Evolutionary conservation across 169 alveolate species (phyloP).

Genomic region (Neospora caninum): DNA sequence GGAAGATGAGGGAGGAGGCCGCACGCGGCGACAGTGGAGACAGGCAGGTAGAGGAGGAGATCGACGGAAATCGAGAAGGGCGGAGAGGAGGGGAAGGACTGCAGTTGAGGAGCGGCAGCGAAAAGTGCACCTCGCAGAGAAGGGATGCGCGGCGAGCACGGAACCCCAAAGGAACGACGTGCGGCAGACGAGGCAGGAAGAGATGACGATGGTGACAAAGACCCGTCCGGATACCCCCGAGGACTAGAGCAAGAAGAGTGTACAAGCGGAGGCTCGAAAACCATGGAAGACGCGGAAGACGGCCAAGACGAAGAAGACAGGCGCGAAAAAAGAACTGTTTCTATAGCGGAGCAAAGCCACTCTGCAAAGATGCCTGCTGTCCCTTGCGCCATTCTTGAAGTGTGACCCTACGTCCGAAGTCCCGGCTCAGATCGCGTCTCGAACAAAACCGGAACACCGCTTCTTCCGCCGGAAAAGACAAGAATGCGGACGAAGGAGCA

Average conservation of each 20-base stretch:
- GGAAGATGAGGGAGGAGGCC: background rate
- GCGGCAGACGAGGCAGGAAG: background rate
- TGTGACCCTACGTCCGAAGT: too few relatives aligned
- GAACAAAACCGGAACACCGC: too few relatives aligned
- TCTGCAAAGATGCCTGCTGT: background rate
- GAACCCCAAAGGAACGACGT: background rate
- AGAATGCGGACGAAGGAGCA: too few relatives aligned
- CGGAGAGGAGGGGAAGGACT: background rate
- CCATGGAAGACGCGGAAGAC: background rate
- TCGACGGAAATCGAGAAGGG: background rate
- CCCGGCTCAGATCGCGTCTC: too few relatives aligned
- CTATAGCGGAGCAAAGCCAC: background rate
- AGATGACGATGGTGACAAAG: background rate
- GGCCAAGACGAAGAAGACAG: background rate
- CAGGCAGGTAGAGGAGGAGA: background rate
- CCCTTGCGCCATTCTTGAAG: background rate
- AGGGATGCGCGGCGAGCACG: background rate
- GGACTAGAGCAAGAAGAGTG: too few relatives aligned
- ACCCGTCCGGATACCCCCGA: background rate
- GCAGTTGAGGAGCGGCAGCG: background rate
- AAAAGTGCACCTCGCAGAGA: background rate
- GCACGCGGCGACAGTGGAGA: background rate
- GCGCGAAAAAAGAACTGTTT: background rate
- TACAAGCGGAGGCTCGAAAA: background rate
- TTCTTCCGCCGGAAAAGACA: too few relatives aligned